phyloP scores from a whole-genome alignment of 2,329 filamentous ascomycete species.

The Dissoconium aciculare region DNA sequence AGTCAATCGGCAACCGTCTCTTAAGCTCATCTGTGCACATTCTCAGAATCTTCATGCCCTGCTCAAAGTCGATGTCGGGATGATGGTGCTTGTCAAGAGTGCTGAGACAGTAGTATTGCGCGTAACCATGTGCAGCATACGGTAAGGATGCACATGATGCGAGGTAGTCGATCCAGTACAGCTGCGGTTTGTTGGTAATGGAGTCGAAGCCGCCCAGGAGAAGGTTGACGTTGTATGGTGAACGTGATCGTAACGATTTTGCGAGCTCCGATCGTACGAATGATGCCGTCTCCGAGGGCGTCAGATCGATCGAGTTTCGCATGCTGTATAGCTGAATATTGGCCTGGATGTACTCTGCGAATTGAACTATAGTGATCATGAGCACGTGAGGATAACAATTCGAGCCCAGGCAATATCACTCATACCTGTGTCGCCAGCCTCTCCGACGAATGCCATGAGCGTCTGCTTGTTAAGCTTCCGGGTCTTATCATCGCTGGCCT shows the following conservation, averaged over 20 bases:
- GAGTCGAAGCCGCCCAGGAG: constrained; percentile 86
- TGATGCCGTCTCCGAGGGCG: constrained; percentile 73
- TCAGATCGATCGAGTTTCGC: constrained; percentile 89
- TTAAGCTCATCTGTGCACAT: constrained; percentile 97
- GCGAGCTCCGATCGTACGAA: constrained; percentile 93
- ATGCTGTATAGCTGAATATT: constrained; percentile 97
- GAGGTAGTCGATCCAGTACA: constrained; percentile 18
- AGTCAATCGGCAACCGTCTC: constrained; percentile 91
- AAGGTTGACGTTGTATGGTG: constrained; percentile 94
- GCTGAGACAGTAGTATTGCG: constrained; percentile 97
- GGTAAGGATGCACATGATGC: constrained; percentile 45
- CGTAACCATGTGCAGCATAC: constrained; percentile 95
- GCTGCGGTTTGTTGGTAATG: constrained; percentile 47
- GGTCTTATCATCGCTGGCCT: constrained; percentile 93
- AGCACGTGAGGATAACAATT: constrained; percentile 1
- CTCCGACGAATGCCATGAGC: constrained; percentile 85
- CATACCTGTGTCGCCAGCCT: constrained; percentile 85
- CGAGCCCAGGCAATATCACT: constrained; percentile 4
- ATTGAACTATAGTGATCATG: constrained; percentile 55
- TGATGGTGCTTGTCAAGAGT: constrained; percentile 98
- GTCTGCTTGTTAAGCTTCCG: constrained; percentile 83
- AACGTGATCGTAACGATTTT: constrained; percentile 73
- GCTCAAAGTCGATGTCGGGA: constrained; percentile 74
- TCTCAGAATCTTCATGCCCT: constrained; percentile 80
- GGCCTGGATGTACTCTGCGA: constrained; percentile 97